phyloP scores from a whole-genome alignment of 2,329 filamentous ascomycete genomes.

The Colletotrichum limetticola region DNA sequence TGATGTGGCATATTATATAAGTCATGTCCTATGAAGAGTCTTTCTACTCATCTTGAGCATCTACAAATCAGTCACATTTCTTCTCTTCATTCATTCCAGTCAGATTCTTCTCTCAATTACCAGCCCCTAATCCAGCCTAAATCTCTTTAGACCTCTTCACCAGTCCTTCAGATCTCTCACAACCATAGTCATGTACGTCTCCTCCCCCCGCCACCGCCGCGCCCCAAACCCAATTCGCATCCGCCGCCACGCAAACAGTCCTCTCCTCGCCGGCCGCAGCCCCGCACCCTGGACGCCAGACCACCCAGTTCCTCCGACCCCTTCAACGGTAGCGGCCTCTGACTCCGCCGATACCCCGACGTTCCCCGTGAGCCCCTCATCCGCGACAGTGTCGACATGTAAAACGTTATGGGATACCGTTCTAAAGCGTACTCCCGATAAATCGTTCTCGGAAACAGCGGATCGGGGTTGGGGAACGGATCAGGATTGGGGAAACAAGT shows the following conservation, averaged over 20 bases:
- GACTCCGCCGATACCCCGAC: not conserved
- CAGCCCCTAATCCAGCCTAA: too few species aligned
- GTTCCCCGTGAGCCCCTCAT: constrained; percentile 5
- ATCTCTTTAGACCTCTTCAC: not conserved
- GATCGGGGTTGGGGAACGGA: constrained; percentile 34
- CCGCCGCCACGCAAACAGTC: not conserved
- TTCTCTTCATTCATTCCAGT: not conserved
- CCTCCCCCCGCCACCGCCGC: not conserved
- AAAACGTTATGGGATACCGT: too few species aligned
- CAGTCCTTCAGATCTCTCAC: too few species aligned
- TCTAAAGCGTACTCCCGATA: not conserved
- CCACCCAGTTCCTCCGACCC: not conserved
- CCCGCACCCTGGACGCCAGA: constrained; percentile 1
- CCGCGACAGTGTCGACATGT: too few species aligned
- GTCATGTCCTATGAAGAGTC: not conserved
- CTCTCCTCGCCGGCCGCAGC: not conserved
- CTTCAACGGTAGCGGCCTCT: too few species aligned
- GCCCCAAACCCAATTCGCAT: constrained; percentile 3
- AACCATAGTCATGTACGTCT: not conserved
- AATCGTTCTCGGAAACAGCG: constrained; percentile 36
- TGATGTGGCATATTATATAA: not conserved
- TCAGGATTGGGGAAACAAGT: too few species aligned
- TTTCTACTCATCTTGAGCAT: not conserved
- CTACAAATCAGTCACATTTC: not conserved
- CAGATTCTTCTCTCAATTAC: fast-evolving